phyloP scores from a whole-genome alignment of 2,329 filamentous ascomycete species.

The Colletotrichum godetiae region DNA sequence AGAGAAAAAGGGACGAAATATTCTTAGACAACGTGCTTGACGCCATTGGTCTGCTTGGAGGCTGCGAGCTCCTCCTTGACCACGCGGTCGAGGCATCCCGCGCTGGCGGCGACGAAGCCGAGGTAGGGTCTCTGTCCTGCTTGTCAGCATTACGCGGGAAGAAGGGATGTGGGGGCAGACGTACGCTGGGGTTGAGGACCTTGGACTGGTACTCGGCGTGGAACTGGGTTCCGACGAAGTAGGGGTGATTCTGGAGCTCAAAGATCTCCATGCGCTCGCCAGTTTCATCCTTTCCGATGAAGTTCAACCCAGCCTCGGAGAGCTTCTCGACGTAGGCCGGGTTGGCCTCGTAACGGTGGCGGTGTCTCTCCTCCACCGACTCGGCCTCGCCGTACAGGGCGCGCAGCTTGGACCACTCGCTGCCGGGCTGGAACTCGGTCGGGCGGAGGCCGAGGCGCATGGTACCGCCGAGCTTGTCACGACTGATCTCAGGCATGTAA shows the following conservation, averaged over 20 bases:
- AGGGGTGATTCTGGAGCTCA: conserved; percentile 85
- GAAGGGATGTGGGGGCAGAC: conserved; percentile 60
- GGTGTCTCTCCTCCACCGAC: conserved; percentile 78
- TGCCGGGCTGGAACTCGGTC: conserved; percentile 79
- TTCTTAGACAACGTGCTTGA: conserved; percentile 31
- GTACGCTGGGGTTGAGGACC: conserved; percentile 74
- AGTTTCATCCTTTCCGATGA: conserved; percentile 83
- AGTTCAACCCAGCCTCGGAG: conserved; percentile 75
- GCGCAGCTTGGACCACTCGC: conserved; percentile 83
- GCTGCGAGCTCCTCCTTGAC: conserved; percentile 41
- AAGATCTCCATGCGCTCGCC: conserved; percentile 86
- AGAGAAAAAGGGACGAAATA: background rate
- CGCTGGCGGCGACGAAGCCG: conserved; percentile 84
- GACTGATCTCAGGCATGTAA: conserved; percentile 91
- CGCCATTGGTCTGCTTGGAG: conserved; percentile 27
- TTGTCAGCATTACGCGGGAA: conserved; percentile 58
- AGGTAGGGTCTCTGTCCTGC: conserved; percentile 69
- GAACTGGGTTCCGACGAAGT: conserved; percentile 84
- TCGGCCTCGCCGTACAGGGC: conserved; percentile 74
- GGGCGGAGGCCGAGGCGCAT: conserved; percentile 85
- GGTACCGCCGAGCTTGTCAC: conserved; percentile 82
- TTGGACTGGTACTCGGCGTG: conserved; percentile 88
- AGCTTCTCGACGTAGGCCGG: conserved; percentile 78
- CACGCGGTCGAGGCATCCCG: conserved; percentile 69
- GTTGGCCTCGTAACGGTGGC: conserved; percentile 93